Evolutionary conservation across 1,139 yeast species (phyloP).

Genomic region (Protomyces arabidopsidicola): DNA sequence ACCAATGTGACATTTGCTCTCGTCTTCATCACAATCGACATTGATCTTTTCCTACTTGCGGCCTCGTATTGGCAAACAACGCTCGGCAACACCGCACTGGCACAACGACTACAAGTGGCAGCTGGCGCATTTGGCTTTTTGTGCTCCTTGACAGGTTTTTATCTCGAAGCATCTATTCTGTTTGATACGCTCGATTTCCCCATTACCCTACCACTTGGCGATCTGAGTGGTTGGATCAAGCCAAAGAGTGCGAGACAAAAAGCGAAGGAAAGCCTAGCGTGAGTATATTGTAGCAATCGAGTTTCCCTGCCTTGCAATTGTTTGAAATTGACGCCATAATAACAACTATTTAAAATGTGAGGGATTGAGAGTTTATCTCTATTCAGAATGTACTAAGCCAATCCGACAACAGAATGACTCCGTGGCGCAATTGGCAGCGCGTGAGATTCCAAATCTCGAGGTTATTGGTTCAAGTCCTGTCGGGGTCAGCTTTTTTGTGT

Average conservation of each 20-base stretch:
- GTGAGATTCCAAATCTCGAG: constrained; percentile 25
- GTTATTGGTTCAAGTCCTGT: constrained; percentile 20
- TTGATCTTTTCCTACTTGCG: constrained; percentile 55
- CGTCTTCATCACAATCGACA: constrained; percentile 51
- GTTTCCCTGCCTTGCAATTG: too few relatives aligned
- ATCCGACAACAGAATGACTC: not conserved
- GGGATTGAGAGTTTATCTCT: too few relatives aligned
- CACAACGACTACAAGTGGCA: constrained; percentile 48
- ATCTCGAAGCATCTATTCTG: constrained; percentile 31
- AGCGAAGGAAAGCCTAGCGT: not conserved
- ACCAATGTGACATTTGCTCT: constrained; percentile 49
- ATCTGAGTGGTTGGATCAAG: constrained; percentile 30
- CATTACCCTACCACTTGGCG: constrained; percentile 32
- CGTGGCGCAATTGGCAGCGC: constrained; percentile 25
- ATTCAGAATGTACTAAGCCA: too few relatives aligned
- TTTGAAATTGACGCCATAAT: too few relatives aligned
- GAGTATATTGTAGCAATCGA: too few relatives aligned
- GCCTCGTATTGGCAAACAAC: constrained; percentile 52
- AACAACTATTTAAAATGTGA: too few relatives aligned
- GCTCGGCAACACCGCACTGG: constrained; percentile 39
- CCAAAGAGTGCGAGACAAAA: constrained; percentile 18
- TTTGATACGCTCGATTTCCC: constrained; percentile 33
- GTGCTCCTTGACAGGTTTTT: constrained; percentile 60
- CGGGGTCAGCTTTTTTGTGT: constrained; percentile 4
- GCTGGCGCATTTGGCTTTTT: constrained; percentile 67